phyloP scores from a whole-genome alignment of 2,329 filamentous ascomycete genomes.

The Ambrosiella xylebori region DNA sequence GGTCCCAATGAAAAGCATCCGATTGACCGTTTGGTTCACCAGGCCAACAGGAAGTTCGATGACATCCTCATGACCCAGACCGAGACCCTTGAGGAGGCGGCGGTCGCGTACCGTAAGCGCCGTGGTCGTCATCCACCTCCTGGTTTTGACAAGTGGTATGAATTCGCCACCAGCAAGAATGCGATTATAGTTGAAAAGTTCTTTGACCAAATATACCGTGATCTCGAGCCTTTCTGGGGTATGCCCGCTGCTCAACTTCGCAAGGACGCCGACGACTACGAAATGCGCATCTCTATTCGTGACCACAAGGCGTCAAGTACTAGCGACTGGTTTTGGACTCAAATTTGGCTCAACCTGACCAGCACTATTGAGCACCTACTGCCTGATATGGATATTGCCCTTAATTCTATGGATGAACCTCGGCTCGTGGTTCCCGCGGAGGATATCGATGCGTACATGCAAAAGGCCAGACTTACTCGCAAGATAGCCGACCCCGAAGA shows the following conservation, averaged over 20 bases:
- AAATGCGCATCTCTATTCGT: slow-evolving; percentile 45
- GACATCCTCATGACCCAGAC: slow-evolving; percentile 28
- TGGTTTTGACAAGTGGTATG: slow-evolving; percentile 44
- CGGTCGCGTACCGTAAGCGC: slow-evolving; percentile 35
- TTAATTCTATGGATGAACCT: slow-evolving; percentile 53
- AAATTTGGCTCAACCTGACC: slow-evolving; percentile 38
- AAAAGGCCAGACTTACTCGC: slow-evolving; percentile 31
- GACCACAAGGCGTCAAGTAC: slow-evolving; percentile 32
- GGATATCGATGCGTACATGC: slow-evolving; percentile 36
- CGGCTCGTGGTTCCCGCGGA: slow-evolving; percentile 47
- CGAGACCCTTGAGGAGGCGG: slow-evolving; percentile 31
- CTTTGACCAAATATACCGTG: slow-evolving; percentile 47
- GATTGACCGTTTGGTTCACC: slow-evolving; percentile 32
- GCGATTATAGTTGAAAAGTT: slow-evolving; percentile 45
- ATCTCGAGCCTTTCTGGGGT: slow-evolving; percentile 41
- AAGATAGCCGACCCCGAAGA: slow-evolving; percentile 27
- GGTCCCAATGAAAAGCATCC: slow-evolving; percentile 24
- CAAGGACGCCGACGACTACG: slow-evolving; percentile 34
- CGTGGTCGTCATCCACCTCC: slow-evolving; percentile 45
- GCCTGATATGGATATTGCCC: slow-evolving; percentile 50
- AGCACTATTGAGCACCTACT: slow-evolving; percentile 35
- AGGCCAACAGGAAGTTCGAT: slow-evolving; percentile 28
- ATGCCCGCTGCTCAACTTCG: slow-evolving; percentile 30
- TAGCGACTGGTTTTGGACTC: slow-evolving; percentile 41
- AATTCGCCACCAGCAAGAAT: slow-evolving; percentile 32